Percentiles rank a stretch among this genome's conserved stretches.
Evolutionary conservation across 2,329 filamentous ascomycete genomes (phyloP).

Genomic region (Ophiocordyceps camponoti-rufipedis): DNA sequence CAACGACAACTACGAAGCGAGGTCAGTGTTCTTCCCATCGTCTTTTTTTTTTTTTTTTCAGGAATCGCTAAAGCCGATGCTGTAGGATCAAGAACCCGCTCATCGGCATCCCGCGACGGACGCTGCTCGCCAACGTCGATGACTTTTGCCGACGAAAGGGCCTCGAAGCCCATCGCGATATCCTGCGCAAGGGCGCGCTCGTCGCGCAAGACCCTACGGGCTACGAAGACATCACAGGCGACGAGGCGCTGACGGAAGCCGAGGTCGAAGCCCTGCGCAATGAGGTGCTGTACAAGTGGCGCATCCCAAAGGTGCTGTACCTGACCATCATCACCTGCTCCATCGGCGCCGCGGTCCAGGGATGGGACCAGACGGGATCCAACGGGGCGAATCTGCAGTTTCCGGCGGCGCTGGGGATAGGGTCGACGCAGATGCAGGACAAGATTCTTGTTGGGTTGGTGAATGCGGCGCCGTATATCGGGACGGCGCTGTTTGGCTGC

Average conservation of each 20-base stretch:
- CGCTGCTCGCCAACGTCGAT: constrained; percentile 36
- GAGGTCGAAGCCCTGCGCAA: constrained; percentile 41
- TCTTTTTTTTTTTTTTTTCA: no score
- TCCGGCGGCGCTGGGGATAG: constrained; percentile 30
- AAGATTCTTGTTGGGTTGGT: constrained; percentile 45
- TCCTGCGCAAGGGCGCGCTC: constrained; percentile 52
- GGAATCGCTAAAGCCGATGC: no score
- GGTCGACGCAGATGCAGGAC: constrained; percentile 14
- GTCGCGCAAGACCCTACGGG: constrained; percentile 51
- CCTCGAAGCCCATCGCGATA: constrained; percentile 35
- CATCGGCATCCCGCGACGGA: constrained; percentile 29
- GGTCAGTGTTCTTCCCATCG: constrained; percentile 17
- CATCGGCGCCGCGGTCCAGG: constrained; percentile 51
- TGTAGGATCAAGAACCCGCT: constrained; percentile 27
- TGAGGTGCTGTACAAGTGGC: constrained; percentile 51
- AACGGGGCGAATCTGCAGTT: constrained; percentile 48
- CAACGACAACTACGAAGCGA: constrained; percentile 26
- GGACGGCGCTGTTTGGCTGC: constrained; percentile 32
- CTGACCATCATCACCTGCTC: constrained; percentile 51
- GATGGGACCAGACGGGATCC: constrained; percentile 48
- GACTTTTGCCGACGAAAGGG: constrained; percentile 42
- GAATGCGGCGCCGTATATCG: constrained; percentile 38
- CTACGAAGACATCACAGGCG: constrained; percentile 39
- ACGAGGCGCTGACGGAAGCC: constrained; percentile 36
- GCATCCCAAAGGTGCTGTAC: constrained; percentile 41